Evolutionary conservation across 805 yeast species (phyloP).

Genomic region (Pichia paraexigua): DNA sequence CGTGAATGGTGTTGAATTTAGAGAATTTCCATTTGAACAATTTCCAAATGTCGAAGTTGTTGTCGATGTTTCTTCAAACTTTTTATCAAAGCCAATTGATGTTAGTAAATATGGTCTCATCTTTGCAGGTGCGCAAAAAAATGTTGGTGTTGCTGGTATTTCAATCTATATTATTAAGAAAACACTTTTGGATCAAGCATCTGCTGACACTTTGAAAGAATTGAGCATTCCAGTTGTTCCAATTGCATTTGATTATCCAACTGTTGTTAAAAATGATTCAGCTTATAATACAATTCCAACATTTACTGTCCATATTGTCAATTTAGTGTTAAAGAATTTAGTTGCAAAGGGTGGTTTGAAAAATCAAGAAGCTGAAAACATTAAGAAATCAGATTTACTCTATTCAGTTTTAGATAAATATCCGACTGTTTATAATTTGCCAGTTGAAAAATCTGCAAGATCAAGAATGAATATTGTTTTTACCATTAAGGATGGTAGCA

Average conservation of each 20-base stretch:
- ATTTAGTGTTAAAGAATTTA: constrained; percentile 63
- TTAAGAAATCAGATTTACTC: constrained; percentile 52
- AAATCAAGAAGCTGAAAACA: constrained; percentile 49
- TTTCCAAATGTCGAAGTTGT: constrained; percentile 73
- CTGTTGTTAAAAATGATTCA: constrained; percentile 80
- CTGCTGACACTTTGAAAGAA: constrained; percentile 50
- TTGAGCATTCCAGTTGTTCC: constrained; percentile 76
- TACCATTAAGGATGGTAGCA: constrained; percentile 49
- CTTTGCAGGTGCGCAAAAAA: constrained; percentile 98
- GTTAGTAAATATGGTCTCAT: constrained; percentile 80
- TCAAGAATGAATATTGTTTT: constrained; percentile 93
- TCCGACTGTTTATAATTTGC: constrained; percentile 56
- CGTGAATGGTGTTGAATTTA: constrained; percentile 87
- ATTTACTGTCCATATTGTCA: constrained; percentile 79
- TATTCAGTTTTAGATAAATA: constrained; percentile 60
- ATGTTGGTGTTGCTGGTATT: constrained; percentile 94
- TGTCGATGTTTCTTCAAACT: constrained; percentile 92
- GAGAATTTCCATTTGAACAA: constrained; percentile 39
- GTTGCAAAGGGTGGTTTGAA: constrained; percentile 65
- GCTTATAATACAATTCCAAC: constrained; percentile 95
- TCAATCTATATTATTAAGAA: constrained; percentile 88
- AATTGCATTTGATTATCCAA: constrained; percentile 80
- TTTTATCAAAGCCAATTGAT: constrained; percentile 73
- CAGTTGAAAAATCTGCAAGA: constrained; percentile 58
- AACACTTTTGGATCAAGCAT: constrained; percentile 57